Base-by-base conservation (phyloP, 1,139 yeast genomes). In the Candida pseudoviswanathii region DNA sequence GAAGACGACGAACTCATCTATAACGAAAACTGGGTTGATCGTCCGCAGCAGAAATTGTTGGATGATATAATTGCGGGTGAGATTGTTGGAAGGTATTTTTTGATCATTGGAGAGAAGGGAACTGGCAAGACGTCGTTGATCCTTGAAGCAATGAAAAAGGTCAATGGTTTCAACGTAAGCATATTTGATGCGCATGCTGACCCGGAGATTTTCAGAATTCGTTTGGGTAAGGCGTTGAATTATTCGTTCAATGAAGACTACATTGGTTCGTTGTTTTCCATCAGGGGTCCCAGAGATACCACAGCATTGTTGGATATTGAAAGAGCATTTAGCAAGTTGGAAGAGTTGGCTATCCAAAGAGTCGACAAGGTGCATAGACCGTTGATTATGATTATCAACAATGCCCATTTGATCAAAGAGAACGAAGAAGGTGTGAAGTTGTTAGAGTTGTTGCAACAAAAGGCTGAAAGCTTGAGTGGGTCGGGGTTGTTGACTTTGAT, bases 131-230 rank as follows among this genome's bases (percentile, higher is more conserved):
- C 92, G 0, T 85, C 94, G 1, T 74, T 88, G 66, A 71, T 87
- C 29, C 65, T 85, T 57, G 91, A 86, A 58, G 81, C 92, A 3
- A 83, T 89, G 77, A 79, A 83, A 53, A 79, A 83, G 55, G 81
- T 82, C 1, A 71, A 78, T 42, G 91, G 94, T 1, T 68, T 68
- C 50, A 83, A 85, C 58, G 89, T 90, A 45, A 81, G 90, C 1
- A 77, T 86, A 51, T 73, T 89, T 57, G 96, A 89, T 63, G 95
- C 96, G 1, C 95, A 88, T 60, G 87, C 94, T 0, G 96, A 89
- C 62, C 91, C 95, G 0, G 96, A 89, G 63, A 84, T 89, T 47
- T 86, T 89, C 62, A 73, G 96, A 53, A 80, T 89, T 24, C 69
- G 96, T 45, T 70, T 89, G 6, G 96, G 96, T 2, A 79, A 81